These are phyloP conservation scores for Boletellus ananas DNA, from an alignment of 768 basidiomycete genomes.

Conservation along the genomic window DNA sequence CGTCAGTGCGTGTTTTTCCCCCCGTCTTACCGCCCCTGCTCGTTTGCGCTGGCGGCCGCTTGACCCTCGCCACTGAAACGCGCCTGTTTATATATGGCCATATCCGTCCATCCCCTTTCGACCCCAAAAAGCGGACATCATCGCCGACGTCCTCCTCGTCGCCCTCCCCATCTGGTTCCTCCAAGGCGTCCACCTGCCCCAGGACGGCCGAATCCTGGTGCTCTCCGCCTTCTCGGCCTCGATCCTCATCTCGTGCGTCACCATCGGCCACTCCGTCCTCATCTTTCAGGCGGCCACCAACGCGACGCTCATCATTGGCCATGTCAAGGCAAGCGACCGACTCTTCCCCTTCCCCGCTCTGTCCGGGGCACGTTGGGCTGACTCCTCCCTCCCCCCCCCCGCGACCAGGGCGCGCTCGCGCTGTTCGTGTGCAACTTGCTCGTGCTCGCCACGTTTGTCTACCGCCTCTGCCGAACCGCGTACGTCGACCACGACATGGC, in stretches of 20 bases:
- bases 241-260: slow-evolving; percentile 18
- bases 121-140: slow-evolving; percentile 14
- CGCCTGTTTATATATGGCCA: too few relatives aligned
- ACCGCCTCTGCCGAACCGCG: slow-evolving; percentile 9
- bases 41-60: too few relatives aligned
- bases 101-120: too few relatives aligned
- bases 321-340: slow-evolving; percentile 19
- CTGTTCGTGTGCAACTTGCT: slow-evolving; percentile 22
- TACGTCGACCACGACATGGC: neutral
- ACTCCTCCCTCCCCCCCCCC: too few relatives aligned
- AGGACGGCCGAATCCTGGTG: slow-evolving; percentile 18
- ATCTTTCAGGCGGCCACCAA: slow-evolving; percentile 8
- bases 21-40: neutral
- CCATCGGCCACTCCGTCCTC: slow-evolving; percentile 23
- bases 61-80: too few relatives aligned
- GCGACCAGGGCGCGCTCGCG: slow-evolving; percentile 15
- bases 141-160: slow-evolving; percentile 23
- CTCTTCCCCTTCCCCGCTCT: neutral
- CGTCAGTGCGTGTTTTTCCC: slow-evolving; percentile 16
- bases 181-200: slow-evolving; percentile 13
- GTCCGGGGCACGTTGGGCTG: too few relatives aligned
- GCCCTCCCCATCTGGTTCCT: slow-evolving; percentile 11
- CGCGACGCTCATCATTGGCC: slow-evolving; percentile 15
- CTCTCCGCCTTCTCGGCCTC: slow-evolving; percentile 20
- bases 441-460: slow-evolving; percentile 15